A percentile compares a stretch with the other conserved stretches of the same genome.
These are phyloP conservation scores for Penicillium antarcticum DNA, from an alignment of 495 filamentous ascomycete genomes.

Conservation along the genomic window DNA sequence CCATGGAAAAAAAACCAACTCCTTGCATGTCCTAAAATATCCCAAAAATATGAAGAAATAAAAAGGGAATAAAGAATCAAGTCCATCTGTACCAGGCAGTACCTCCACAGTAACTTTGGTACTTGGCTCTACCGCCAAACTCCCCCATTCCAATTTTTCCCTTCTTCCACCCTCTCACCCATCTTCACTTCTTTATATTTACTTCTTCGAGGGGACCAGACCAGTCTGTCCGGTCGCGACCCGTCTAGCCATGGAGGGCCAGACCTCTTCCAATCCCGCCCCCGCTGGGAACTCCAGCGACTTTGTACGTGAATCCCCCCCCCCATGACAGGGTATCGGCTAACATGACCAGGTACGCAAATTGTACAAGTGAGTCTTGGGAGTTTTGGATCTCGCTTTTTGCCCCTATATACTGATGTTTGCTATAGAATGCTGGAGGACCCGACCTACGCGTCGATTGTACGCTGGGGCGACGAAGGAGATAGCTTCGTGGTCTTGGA, in stretches of 20 bases:
- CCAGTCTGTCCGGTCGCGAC: conserved; percentile 45
- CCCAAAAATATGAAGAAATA: neutral
- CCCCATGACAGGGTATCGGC: conserved; percentile 23
- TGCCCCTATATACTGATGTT: conserved; percentile 1
- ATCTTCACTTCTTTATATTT: conserved; percentile 14
- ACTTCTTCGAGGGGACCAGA: conserved; percentile 13
- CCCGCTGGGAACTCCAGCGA: conserved; percentile 72
- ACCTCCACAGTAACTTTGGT: conserved; percentile 27
- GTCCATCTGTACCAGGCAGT: conserved; percentile 15
- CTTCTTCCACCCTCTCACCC: conserved; percentile 17
- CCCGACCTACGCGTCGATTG: conserved; percentile 85
- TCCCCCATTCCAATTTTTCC: conserved; percentile 14
- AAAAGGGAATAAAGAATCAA: neutral
- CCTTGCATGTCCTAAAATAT: conserved; percentile 9
- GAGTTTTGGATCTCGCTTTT: conserved; percentile 5
- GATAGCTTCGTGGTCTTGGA: conserved; percentile 98
- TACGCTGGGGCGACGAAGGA: conserved; percentile 91
- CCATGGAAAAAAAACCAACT: neutral
- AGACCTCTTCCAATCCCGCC: conserved; percentile 47
- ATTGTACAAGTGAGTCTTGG: conserved; percentile 80
- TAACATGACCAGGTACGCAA: conserved; percentile 77
- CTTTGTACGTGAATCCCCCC: conserved; percentile 57
- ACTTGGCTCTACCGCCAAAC: conserved; percentile 24
- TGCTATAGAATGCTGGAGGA: conserved; percentile 89
- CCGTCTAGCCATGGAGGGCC: conserved; percentile 53